Percentiles rank a stretch among this genome's conserved stretches.
Evolutionary conservation across 2,329 filamentous ascomycete genomes (phyloP).

Genomic region (Fusarium coicis): DNA sequence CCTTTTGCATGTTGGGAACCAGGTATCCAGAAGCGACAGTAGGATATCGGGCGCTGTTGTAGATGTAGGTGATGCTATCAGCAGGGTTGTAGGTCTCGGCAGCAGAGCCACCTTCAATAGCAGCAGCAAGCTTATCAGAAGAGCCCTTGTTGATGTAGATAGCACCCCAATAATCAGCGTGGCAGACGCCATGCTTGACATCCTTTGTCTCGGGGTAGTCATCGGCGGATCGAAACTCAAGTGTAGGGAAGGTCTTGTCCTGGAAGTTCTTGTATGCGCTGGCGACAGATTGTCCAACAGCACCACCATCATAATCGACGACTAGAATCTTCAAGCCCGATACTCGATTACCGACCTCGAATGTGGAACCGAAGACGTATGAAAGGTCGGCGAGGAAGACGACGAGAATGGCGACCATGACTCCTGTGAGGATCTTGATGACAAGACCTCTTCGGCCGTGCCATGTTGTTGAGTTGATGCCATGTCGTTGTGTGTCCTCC

Average conservation of each 20-base stretch:
- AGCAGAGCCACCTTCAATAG: constrained; percentile 40
- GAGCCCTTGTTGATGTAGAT: constrained; percentile 48
- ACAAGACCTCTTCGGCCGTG: constrained; percentile 5
- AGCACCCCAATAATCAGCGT: constrained; percentile 52
- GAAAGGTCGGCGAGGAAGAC: constrained; percentile 41
- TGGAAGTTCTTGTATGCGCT: constrained; percentile 48
- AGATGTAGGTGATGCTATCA: constrained; percentile 49
- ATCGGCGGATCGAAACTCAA: constrained; percentile 42
- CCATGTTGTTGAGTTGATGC: constrained; percentile 26
- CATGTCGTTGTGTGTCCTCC: constrained; percentile 2
- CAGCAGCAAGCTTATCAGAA: constrained; percentile 45
- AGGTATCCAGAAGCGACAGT: constrained; percentile 46
- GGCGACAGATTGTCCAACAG: constrained; percentile 48
- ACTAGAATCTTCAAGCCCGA: constrained; percentile 45
- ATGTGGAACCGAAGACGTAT: constrained; percentile 51
- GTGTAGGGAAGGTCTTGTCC: constrained; percentile 46
- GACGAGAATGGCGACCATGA: constrained; percentile 31
- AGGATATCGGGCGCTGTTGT: constrained; percentile 52
- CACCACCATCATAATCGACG: constrained; percentile 48
- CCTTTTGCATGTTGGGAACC: constrained; percentile 42
- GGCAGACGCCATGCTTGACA: constrained; percentile 50
- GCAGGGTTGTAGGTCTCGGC: constrained; percentile 46
- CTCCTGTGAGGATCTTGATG: constrained; percentile 27
- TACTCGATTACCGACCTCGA: constrained; percentile 34
- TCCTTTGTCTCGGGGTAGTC: constrained; percentile 44